Evolutionary conservation across 331 rosid species (phyloP).

Genomic region (Prunus yedoensis): DNA sequence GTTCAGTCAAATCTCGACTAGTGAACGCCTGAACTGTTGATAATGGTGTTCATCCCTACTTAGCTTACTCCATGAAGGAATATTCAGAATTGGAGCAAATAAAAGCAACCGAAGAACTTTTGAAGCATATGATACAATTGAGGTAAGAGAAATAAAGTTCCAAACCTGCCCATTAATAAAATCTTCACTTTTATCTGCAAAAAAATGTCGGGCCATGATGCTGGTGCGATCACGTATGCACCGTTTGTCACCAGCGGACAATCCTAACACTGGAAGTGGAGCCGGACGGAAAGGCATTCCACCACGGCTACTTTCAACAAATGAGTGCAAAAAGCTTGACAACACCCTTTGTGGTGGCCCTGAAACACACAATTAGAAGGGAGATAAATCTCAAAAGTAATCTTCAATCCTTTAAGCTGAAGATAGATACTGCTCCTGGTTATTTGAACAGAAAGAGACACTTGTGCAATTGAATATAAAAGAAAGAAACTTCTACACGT

Average conservation of each 20-base stretch:
- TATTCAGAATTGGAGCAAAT: background rate
- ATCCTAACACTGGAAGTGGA: conserved; percentile 79
- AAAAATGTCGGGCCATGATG: conserved; percentile 96
- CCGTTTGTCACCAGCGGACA: conserved; percentile 91
- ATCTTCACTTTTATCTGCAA: conserved; percentile 92
- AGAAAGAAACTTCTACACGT: background rate
- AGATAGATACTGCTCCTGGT: background rate
- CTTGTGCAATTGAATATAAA: background rate
- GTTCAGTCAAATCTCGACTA: background rate
- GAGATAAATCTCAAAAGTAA: background rate
- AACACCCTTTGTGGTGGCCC: conserved; percentile 95
- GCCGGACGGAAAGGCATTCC: conserved; percentile 88
- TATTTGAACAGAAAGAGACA: background rate
- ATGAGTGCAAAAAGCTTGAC: conserved; percentile 89
- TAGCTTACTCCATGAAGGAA: background rate
- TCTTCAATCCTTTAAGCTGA: background rate
- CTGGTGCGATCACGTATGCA: conserved; percentile 95
- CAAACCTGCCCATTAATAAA: conserved; percentile 89
- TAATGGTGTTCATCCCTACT: background rate
- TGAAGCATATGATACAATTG: background rate
- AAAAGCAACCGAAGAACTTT: background rate
- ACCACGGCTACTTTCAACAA: conserved; percentile 86
- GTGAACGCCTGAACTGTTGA: background rate
- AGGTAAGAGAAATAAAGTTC: conserved; percentile 8
- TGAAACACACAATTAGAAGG: conserved; percentile 34